Base-by-base conservation (phyloP, 2,329 filamentous ascomycete species). In the Samsoniella hepiali region DNA sequence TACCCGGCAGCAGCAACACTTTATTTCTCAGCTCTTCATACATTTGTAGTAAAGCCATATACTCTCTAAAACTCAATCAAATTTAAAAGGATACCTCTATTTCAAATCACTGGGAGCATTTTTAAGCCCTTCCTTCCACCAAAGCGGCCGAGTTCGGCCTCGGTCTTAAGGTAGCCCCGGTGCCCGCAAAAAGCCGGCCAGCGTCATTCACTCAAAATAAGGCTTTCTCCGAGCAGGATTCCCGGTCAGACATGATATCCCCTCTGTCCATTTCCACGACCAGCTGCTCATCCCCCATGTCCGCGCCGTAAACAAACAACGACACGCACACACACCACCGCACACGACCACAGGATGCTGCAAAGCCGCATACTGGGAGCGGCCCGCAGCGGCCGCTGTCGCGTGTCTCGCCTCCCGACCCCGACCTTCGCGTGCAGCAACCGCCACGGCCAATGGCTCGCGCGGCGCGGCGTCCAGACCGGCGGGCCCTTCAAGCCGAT, bases 401-500 rank as follows among this genome's bases (percentile, higher is more conserved):
- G 62, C 55, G 62, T 63, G 62, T 47, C 55, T 51, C 62, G 53
- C 34, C 36, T 51, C 45, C 56, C 53, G 27, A 15, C 47, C 15
- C 36, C 47, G 11, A 54, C 27, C 40, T 27, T 55, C 3, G 7
- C 17, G 31, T 45, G 31, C 15, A n/a, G 36, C 31, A n/a, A 15
- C 45, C 47, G 27, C 45, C 57, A 34, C 45, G 38, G 49, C 29
- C 50, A 62, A 55, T 62, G 59, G 59, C 49, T 49, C 57, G n/a
- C 62, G 13, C 55, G 45, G 15, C 71, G 72, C 63, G 68, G 68
- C 63, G 63, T 74, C 61, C 74, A 75, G 64, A 72, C 71, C 36
- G 73, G 76, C 42, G 59, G 51, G 4, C 79, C 80, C 65, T 91
- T 87, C 72, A 81, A 88, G 67, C 85, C 88, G 15, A 84, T 93